Percentiles rank a stretch among this genome's conserved stretches.
Evolutionary conservation across 345 rosid genomes (phyloP).

Genomic region (Hibiscus syriacus): DNA sequence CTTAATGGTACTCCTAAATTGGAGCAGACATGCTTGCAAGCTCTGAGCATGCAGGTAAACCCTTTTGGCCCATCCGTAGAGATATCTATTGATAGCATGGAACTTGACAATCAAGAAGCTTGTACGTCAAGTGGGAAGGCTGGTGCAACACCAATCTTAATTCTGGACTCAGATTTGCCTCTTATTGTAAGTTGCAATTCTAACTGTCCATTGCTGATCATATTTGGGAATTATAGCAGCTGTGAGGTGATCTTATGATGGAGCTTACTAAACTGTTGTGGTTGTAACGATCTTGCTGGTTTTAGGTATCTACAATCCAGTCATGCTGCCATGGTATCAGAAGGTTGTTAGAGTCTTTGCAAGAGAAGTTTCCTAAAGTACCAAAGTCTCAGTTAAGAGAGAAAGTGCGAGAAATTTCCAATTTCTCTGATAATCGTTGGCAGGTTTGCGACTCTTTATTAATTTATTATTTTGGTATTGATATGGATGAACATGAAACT

Average conservation of each 20-base stretch:
- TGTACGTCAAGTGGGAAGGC: constrained; percentile 23
- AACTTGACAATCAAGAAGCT: constrained; percentile 39
- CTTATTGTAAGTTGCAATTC: constrained; percentile 33
- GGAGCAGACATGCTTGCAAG: constrained; percentile 71
- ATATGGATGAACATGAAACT: background rate
- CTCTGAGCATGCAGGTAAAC: constrained; percentile 44
- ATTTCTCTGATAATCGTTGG: constrained; percentile 74
- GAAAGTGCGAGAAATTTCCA: constrained; percentile 82
- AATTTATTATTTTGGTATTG: background rate
- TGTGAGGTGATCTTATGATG: background rate
- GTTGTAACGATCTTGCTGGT: constrained; percentile 14
- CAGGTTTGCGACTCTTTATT: constrained; percentile 49
- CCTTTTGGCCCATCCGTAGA: constrained; percentile 38
- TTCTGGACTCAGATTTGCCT: constrained; percentile 59
- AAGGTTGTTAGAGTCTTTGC: constrained; percentile 65
- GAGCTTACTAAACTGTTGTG: background rate
- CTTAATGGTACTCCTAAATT: constrained; percentile 39
- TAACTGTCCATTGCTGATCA: background rate
- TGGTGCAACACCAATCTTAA: constrained; percentile 27
- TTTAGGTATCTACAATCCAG: constrained; percentile 64
- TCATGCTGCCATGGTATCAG: constrained; percentile 60
- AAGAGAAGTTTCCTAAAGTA: constrained; percentile 57
- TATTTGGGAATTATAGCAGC: background rate
- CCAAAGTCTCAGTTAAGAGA: constrained; percentile 59
- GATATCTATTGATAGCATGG: constrained; percentile 22